Evolutionary conservation across 345 rosid genomes (phyloP), one percentile per base, ranked within the genome.

Genomic region (Eucalyptus marginata): DNA sequence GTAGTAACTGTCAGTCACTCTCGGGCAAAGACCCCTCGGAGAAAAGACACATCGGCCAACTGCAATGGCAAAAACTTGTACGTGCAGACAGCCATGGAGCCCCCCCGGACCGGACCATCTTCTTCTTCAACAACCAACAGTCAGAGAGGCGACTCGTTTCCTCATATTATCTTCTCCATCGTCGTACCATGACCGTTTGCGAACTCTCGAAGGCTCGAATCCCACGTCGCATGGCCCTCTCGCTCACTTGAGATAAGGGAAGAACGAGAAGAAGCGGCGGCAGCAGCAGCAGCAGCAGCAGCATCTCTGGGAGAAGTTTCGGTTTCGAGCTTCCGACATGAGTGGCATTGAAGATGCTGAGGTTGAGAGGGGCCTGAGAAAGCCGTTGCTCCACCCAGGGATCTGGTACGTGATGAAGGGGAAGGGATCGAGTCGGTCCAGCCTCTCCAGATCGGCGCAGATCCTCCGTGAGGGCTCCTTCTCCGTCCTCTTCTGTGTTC

Each of bases 341-440:
- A 93, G 96, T 87, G 92, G 92, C 89, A 88, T 93, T 87, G 97
- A 95, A 16, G 97, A 92, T 7, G 87, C 40, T 12, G 96, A 94
- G 27, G 98, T 94, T 24, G 93, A 86, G 36, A 90, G 93, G 64
- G 95, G 92, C 49, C 76, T 95, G 10, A 89, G 92, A 92, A 96
- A 94, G 89, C 98, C 97, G 31, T 94, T 96, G 88, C 91, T 95
- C 44, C 97, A 96, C 87, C 93, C 94, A 0, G 98, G 98, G 64
- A 96, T 96, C 81, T 95, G 98, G 98, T 95, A 95, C 90, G 91
- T 93, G 79, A 96, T 86, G 58, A 51, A 51, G 56, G 51, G 56
- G 56, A 86, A 93, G 98, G 89, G 93, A n/a, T 94, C 98, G 2
- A 91, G 95, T 79, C 95, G 92, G 88, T 93, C 97, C 50, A 94